These are phyloP conservation scores for Diaporthe humulicola DNA, from an alignment of 2,329 filamentous ascomycete species.

Conservation along the genomic window DNA sequence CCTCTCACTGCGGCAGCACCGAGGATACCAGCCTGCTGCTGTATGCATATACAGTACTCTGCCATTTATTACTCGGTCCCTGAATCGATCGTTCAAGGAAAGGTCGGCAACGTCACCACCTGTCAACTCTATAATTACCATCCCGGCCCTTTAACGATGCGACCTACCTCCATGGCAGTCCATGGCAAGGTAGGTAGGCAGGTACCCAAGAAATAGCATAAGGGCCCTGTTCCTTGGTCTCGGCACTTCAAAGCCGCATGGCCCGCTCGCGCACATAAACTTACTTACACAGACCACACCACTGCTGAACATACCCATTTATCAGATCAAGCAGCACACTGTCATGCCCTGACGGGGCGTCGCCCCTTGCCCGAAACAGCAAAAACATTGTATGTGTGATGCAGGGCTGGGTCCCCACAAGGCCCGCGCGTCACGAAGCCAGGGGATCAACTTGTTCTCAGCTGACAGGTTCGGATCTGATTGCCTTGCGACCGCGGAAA, in stretches of 20 bases:
- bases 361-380: constrained; percentile 15
- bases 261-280: not conserved
- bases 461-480: not conserved
- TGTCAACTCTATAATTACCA: constrained; percentile 13
- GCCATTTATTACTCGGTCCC: not conserved
- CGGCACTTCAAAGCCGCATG: constrained; percentile 8
- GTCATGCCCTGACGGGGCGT: not conserved
- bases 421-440: not conserved
- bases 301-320: not conserved
- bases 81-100: not conserved
- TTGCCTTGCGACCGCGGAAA: not conserved
- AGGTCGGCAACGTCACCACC: constrained; percentile 6
- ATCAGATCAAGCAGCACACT: not conserved
- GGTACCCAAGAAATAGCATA: not conserved
- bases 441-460: not conserved
- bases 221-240: constrained; percentile 3
- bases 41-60: not conserved
- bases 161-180: not conserved
- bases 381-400: not conserved
- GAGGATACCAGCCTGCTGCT: not conserved
- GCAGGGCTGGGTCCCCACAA: constrained; percentile 20
- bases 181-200: not conserved
- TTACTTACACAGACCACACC: not conserved
- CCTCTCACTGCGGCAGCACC: not conserved
- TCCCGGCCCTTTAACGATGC: constrained; percentile 18